A percentile compares a stretch with the other conserved stretches of the same genome.
phyloP scores from a whole-genome alignment of 805 yeast genomes.

The Kodamaea kakaduensis region DNA sequence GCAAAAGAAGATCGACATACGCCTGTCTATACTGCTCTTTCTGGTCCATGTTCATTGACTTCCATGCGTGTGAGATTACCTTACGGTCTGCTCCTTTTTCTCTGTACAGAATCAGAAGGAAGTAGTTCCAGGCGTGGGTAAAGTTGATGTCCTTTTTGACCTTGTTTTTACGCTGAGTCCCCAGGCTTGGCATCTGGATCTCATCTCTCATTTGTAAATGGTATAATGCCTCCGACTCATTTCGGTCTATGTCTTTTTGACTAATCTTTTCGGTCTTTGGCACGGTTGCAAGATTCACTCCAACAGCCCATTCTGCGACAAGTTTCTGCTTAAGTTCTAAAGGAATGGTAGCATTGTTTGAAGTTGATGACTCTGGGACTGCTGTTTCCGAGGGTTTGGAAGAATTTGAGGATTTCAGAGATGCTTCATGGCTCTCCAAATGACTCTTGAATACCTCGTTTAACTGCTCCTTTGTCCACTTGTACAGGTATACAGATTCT shows the following conservation, averaged over 20 bases:
- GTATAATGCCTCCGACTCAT: slow-evolving; percentile 19
- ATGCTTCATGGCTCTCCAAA: no score
- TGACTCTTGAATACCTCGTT: background rate
- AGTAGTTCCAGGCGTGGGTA: slow-evolving; percentile 38
- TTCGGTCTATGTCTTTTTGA: slow-evolving; percentile 11
- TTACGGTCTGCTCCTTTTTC: slow-evolving; percentile 12
- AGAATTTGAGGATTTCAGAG: no score
- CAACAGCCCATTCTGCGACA: slow-evolving; percentile 14
- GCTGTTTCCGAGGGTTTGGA: no score
- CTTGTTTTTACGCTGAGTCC: slow-evolving; percentile 3
- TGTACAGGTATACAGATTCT: slow-evolving; percentile 15
- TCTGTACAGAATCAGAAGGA: slow-evolving; percentile 15
- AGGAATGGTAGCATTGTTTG: background rate
- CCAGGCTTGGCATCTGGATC: slow-evolving; percentile 1
- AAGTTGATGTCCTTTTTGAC: slow-evolving; percentile 15
- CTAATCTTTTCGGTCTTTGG: slow-evolving; percentile 12
- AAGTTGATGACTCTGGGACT: no score
- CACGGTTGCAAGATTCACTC: slow-evolving; percentile 8
- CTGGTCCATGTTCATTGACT: slow-evolving; percentile 20
- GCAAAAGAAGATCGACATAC: slow-evolving; percentile 22
- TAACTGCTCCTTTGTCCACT: slow-evolving; percentile 19
- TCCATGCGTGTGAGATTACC: slow-evolving; percentile 23
- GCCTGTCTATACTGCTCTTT: slow-evolving; percentile 27
- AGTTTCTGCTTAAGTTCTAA: no score
- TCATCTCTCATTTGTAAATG: slow-evolving; percentile 22